Conservation (phyloP, 1,139 yeast genomes). For the Groenewaldozyma sp. region DNA sequence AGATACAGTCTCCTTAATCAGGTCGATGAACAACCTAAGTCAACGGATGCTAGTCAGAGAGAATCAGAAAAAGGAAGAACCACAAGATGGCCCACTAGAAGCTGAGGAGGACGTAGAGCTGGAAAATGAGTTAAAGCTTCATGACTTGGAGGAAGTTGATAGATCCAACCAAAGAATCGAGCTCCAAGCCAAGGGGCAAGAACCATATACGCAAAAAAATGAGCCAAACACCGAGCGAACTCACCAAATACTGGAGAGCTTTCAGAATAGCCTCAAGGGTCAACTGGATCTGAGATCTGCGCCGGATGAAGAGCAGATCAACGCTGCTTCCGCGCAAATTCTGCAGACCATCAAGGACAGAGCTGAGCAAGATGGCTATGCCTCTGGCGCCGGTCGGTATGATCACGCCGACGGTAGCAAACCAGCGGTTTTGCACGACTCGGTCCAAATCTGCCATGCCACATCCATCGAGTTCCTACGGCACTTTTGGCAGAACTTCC, state of each 20-base stretch:
- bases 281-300: slow-evolving; percentile 18
- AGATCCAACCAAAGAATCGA: slow-evolving; percentile 44
- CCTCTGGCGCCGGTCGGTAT: slow-evolving; percentile 10
- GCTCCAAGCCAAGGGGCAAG: slow-evolving; percentile 31
- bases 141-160: slow-evolving; percentile 49
- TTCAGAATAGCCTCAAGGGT: slow-evolving; percentile 16
- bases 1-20: slow-evolving; percentile 63
- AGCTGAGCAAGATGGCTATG: slow-evolving; percentile 15
- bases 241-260: slow-evolving; percentile 10
- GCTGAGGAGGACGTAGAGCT: slow-evolving; percentile 28
- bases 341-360: slow-evolving; percentile 16
- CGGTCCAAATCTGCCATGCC: slow-evolving; percentile 41
- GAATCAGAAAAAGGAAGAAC: slow-evolving; percentile 1
- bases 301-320: slow-evolving; percentile 14
- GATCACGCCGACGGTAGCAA: slow-evolving; percentile 13
- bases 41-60: slow-evolving; percentile 54
- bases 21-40: slow-evolving; percentile 82
- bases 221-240: background rate
- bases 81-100: slow-evolving; percentile 3
- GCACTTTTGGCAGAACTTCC: slow-evolving; percentile 61
- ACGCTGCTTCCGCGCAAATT: slow-evolving; percentile 19
- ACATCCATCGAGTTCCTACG: slow-evolving; percentile 62
- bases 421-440: slow-evolving; percentile 18
- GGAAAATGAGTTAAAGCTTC: slow-evolving; percentile 46
- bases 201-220: background rate